Conservation (phyloP, 257 asterid species). For the Solanum habrochaites region DNA sequence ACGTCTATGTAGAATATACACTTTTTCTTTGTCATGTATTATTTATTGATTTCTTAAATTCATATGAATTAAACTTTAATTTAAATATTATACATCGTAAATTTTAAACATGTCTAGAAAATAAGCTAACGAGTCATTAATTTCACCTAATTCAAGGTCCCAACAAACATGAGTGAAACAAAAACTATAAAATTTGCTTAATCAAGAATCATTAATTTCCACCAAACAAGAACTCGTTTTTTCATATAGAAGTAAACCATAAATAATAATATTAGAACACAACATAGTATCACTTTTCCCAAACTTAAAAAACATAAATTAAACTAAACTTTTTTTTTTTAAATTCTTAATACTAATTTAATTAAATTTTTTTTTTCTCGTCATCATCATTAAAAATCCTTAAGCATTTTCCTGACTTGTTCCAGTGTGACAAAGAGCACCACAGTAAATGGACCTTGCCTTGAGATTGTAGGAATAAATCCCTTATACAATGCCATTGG, state of each 20-base stretch:
- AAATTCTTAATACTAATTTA: background rate
- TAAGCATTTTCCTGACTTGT: constrained; percentile 72
- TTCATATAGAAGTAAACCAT: background rate
- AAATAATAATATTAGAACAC: background rate
- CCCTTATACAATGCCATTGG: constrained; percentile 83
- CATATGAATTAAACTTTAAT: background rate
- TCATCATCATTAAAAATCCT: constrained; percentile 47
- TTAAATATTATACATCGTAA: no score
- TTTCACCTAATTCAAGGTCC: background rate
- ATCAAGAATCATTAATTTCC: background rate
- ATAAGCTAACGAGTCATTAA: no score
- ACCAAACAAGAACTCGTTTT: background rate
- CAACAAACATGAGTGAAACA: background rate
- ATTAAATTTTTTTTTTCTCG: background rate
- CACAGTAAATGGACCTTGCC: constrained; percentile 85
- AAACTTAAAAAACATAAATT: background rate
- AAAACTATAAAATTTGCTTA: background rate
- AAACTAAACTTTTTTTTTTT: background rate
- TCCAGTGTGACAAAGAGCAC: constrained; percentile 89
- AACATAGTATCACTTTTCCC: background rate
- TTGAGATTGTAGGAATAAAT: constrained; percentile 65
- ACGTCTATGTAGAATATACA: no score
- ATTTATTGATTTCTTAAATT: no score
- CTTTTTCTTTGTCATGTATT: background rate
- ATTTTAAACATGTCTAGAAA: accelerated